Evolutionary conservation across 129 eudicot genomes (phyloP).

Genomic region (Flaveria linearis): DNA sequence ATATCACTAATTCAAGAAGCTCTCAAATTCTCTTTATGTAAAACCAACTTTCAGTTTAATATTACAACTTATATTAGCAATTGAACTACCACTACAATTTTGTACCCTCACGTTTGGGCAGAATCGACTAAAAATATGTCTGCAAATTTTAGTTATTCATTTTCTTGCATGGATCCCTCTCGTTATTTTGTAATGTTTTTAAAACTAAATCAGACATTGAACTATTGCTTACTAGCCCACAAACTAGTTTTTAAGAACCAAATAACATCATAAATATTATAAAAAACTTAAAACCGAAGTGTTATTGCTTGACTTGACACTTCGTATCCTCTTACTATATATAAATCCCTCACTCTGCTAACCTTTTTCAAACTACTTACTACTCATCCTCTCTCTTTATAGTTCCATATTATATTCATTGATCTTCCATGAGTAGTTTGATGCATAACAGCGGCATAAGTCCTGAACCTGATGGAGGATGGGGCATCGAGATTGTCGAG

Average conservation of each 20-base stretch:
- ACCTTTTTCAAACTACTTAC: conserved; percentile 16
- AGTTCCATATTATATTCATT: not conserved
- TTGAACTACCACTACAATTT: no score
- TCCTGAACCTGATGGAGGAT: conserved; percentile 33
- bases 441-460: conserved; percentile 21
- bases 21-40: not conserved
- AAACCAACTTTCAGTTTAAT: conserved; percentile 3
- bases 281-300: not conserved
- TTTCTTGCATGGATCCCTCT: no score
- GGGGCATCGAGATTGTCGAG: conserved; percentile 9
- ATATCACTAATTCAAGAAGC: not conserved
- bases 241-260: no score
- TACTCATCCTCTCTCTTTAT: conserved; percentile 13
- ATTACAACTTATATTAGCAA: not conserved
- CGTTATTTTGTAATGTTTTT: no score
- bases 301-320: conserved; percentile 6
- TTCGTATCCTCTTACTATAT: conserved; percentile 23
- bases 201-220: no score
- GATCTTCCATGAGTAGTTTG: conserved; percentile 36
- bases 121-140: no score
- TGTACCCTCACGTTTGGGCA: no score
- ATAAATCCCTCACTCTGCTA: not conserved
- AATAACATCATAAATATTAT: no score
- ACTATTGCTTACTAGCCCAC: no score
- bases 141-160: no score